A percentile compares a stretch with the other conserved stretches of the same genome.
phyloP scores from a whole-genome alignment of 345 rosid genomes.

The Cardamine chenopodiifolia region DNA sequence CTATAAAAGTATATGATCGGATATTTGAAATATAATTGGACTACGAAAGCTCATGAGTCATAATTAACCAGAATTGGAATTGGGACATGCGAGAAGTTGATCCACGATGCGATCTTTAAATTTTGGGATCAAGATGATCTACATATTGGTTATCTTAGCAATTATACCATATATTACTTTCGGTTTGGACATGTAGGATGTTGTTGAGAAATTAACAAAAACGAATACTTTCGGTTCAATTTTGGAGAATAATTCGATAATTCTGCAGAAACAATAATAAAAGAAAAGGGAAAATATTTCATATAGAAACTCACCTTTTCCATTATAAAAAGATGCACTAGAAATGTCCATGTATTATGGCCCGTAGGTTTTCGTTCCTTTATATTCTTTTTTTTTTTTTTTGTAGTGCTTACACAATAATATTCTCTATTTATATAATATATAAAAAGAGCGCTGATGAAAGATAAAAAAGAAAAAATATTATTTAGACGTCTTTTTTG shows the following conservation, averaged over 20 bases:
- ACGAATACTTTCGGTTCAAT: conserved; percentile 4
- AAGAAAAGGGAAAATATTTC: conserved; percentile 7
- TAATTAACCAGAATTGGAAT: not conserved
- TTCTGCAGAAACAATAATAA: not conserved
- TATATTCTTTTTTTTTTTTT: conserved; percentile 23
- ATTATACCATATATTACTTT: not conserved
- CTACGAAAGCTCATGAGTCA: not conserved
- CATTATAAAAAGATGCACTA: conserved; percentile 30
- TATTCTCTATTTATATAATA: conserved; percentile 18
- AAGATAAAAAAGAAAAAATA: not conserved
- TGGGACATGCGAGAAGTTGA: conserved; percentile 12
- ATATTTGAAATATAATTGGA: conserved; percentile 1
- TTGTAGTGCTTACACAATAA: not conserved
- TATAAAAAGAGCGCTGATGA: not conserved
- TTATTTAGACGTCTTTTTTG: no score
- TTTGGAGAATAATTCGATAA: conserved; percentile 4
- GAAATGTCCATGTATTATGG: conserved; percentile 35
- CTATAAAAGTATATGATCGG: conserved; percentile 21
- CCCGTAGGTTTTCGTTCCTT: conserved; percentile 37
- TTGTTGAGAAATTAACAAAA: not conserved
- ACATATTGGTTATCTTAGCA: not conserved
- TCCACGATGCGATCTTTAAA: conserved; percentile 1
- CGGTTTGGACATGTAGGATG: not conserved
- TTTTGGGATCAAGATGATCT: not conserved
- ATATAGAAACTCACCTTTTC: not conserved